Percentiles rank a stretch among this genome's conserved stretches.
These are phyloP conservation scores for Lycium barbarum DNA, from an alignment of 257 asterid genomes.

Conservation along the genomic window DNA sequence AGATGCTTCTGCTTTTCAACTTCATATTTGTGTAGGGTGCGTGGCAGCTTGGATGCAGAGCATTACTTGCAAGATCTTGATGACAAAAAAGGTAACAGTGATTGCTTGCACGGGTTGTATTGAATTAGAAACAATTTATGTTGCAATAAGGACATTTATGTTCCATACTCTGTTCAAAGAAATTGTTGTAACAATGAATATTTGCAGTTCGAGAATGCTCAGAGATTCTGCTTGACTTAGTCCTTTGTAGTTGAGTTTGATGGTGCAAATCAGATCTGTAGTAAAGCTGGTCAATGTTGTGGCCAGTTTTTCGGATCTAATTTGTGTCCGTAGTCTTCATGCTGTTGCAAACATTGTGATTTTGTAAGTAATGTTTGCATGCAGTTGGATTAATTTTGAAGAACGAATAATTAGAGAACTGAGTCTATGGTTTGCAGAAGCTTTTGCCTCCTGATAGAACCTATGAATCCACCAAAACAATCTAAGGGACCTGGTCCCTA, in stretches of 20 bases:
- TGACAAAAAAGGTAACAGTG: not conserved
- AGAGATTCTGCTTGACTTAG: not conserved
- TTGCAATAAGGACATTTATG: not conserved
- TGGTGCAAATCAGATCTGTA: not conserved
- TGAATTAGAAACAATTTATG: not conserved
- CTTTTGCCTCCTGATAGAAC: too few species aligned
- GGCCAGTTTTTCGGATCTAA: too few species aligned
- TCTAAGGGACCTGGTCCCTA: too few species aligned
- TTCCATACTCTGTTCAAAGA: too few species aligned
- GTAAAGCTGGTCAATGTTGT: too few species aligned
- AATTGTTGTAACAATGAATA: too few species aligned
- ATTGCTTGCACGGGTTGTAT: not conserved
- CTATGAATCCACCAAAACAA: too few species aligned
- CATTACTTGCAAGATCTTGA: not conserved
- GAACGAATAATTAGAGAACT: not conserved
- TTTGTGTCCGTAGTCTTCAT: too few species aligned
- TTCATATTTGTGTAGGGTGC: conserved; percentile 7
- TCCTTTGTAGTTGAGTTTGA: not conserved
- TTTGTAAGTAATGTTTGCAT: not conserved
- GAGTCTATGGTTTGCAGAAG: not conserved
- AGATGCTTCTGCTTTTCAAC: conserved; percentile 10
- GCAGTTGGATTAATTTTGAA: not conserved
- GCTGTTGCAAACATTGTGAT: not conserved
- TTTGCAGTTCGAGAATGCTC: not conserved
- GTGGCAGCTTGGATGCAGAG: not conserved